Base-by-base conservation (phyloP, 176 grass and related monocot genomes). In the Oryza meridionalis region DNA sequence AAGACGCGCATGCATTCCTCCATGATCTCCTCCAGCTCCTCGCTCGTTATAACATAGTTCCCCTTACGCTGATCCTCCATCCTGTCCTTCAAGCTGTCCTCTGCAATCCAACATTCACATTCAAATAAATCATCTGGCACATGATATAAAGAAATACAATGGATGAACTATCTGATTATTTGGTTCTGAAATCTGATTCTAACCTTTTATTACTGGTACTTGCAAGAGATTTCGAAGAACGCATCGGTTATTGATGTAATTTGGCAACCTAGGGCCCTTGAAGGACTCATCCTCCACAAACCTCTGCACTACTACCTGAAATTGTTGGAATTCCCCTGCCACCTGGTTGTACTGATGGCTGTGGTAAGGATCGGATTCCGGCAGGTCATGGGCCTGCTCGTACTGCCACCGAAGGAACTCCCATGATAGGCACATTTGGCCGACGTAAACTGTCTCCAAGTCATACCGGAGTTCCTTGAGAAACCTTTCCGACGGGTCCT, bases 371-470 rank as follows among this genome's bases (percentile, higher is more conserved):
- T 99, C 93, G 0, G 88, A 92, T 53, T 92, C 93, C 12, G 97
- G 89, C 70, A 96, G 62, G 46, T 99, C 89, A 29, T 72, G 58
- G 15, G 91, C 83, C 69, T 99, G 92, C 75, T 99, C 97, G 15
- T 96, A 99, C 64, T 99, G 97, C 97, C 97, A 99, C 50, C 93
- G 82, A 67, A 99, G 88, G 79, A 99, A 91, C 79, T 99, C 97
- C 97, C 97, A 99, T 15, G 97, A 96, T 37, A 99, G 86, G 67
- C 97, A 99, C 86, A 80, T 94, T 77, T 99, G 97, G 0, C 91
- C 97, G 7, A 99, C 97, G 15, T 99, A 99, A n/a, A 99, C 93
- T 7, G 76, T 90, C 89, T 99, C 97, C 50, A 99, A 16, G 31
- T 99, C 97, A 25, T 81, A 89, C 25, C 94, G 78, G 27, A 99